Conservation (phyloP, 2,329 filamentous ascomycete genomes). For the Fusarium longipes region DNA sequence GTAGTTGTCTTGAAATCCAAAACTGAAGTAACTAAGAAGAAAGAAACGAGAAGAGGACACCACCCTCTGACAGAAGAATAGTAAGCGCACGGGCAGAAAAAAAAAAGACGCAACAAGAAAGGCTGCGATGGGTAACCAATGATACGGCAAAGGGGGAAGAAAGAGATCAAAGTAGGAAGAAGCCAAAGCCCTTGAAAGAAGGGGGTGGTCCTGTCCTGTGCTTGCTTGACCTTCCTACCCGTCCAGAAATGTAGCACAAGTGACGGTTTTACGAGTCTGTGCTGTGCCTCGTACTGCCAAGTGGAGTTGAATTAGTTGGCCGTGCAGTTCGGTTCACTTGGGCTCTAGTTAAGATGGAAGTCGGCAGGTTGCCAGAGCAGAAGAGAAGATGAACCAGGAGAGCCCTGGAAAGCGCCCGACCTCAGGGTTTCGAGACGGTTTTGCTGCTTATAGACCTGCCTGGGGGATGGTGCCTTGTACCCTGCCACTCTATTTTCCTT, state of each 20-base stretch:
- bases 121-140: constrained; percentile 13
- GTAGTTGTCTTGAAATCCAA: constrained; percentile 8
- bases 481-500: constrained; percentile 33
- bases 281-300: constrained; percentile 28
- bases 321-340: constrained; percentile 10
- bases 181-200: constrained; percentile 32
- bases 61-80: constrained; percentile 17
- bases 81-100: constrained; percentile 14
- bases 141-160: constrained; percentile 31
- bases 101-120: constrained; percentile 8
- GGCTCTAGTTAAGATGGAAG: not conserved
- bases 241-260: constrained; percentile 29
- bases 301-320: constrained; percentile 21
- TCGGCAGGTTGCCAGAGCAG: constrained; percentile 19
- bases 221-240: not conserved
- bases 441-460: constrained; percentile 26
- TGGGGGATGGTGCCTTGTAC: constrained; percentile 1
- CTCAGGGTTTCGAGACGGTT: constrained; percentile 9
- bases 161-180: constrained; percentile 29
- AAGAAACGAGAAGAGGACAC: constrained; percentile 13
- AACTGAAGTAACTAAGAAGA: constrained; percentile 1
- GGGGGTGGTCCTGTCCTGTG: constrained; percentile 9
- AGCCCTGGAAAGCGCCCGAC: constrained; percentile 4
- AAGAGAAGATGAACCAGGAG: constrained; percentile 3
- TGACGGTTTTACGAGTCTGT: constrained; percentile 16